phyloP scores from a whole-genome alignment of 2,329 filamentous ascomycete genomes.

The Parastagonospora avenae region DNA sequence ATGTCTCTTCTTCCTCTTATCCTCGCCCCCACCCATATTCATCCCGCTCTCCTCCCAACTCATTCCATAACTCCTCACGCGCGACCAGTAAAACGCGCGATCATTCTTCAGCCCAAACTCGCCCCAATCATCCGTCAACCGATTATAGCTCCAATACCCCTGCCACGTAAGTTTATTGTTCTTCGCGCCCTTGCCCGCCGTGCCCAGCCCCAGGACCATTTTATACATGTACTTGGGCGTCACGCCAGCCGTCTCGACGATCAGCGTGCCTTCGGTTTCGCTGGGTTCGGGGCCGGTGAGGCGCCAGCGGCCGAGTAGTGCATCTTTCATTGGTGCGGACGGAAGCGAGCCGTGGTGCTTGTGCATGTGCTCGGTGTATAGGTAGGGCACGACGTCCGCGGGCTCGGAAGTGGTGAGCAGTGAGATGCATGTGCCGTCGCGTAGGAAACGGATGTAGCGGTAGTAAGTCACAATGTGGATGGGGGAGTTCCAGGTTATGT shows the following conservation, averaged over 20 bases:
- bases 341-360: constrained; percentile 50
- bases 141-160: constrained; percentile 89
- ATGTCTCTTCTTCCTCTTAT: not conserved
- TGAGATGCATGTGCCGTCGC: constrained; percentile 82
- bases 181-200: constrained; percentile 62
- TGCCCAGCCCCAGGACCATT: constrained; percentile 76
- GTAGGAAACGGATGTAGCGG: constrained; percentile 93
- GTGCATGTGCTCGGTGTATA: constrained; percentile 72
- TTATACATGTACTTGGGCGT: constrained; percentile 80
- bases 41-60: constrained; percentile 30
- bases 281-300: constrained; percentile 58
- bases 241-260: constrained; percentile 86
- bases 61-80: constrained; percentile 65
- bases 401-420: constrained; percentile 83
- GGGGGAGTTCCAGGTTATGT: constrained; percentile 75
- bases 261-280: constrained; percentile 54
- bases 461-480: constrained; percentile 98
- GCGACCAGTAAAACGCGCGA: constrained; percentile 64
- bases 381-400: constrained; percentile 81
- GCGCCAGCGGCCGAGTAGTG: constrained; percentile 69
- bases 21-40: constrained; percentile 2
- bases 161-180: constrained; percentile 92
- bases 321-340: constrained; percentile 68
- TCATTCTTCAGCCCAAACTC: constrained; percentile 74
- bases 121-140: constrained; percentile 86